Evolutionary conservation across 1,284 basidiomycete genomes (phyloP).

Genomic region (Cutaneotrichosporon mucoides): DNA sequence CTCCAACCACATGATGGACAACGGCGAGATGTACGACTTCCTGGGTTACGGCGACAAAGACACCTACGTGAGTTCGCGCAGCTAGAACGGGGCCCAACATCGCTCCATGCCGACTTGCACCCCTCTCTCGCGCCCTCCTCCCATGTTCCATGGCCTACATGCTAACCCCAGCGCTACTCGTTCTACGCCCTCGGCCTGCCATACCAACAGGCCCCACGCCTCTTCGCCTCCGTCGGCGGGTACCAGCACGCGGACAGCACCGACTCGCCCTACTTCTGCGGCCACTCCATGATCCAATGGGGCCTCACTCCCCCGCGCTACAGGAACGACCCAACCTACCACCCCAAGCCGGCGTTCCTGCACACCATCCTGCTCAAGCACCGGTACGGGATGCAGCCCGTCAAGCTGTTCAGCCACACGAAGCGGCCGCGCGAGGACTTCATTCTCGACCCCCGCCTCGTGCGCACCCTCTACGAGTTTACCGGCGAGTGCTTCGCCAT

Average conservation of each 20-base stretch:
- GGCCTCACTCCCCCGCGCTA: conserved; percentile 42
- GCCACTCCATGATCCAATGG: conserved; percentile 44
- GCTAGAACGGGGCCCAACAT: too few species aligned
- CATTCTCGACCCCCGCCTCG: conserved; percentile 39
- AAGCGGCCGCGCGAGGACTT: conserved; percentile 39
- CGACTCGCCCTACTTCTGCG: conserved; percentile 37
- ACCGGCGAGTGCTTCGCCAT: conserved; percentile 45
- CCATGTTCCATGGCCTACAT: too few species aligned
- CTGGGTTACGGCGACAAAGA: conserved; percentile 52
- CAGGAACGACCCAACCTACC: conserved; percentile 35
- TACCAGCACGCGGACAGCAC: conserved; percentile 39
- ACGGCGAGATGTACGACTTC: conserved; percentile 48
- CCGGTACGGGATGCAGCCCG: conserved; percentile 38
- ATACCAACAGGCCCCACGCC: conserved; percentile 48
- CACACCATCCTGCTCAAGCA: conserved; percentile 52
- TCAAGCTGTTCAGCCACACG: conserved; percentile 44
- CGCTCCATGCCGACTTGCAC: too few species aligned
- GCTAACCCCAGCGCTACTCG: conserved; percentile 41
- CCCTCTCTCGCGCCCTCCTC: too few species aligned
- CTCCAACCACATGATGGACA: conserved; percentile 50
- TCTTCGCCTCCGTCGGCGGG: conserved; percentile 44
- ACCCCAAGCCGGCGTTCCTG: conserved; percentile 49
- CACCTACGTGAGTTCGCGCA: conserved; percentile 40
- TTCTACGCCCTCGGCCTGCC: conserved; percentile 51
- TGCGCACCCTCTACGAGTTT: conserved; percentile 43